Evolutionary conservation across 2,329 filamentous ascomycete genomes (phyloP), one percentile per base, ranked within the genome.

Genomic region (Penicillium fuscoglaucum): DNA sequence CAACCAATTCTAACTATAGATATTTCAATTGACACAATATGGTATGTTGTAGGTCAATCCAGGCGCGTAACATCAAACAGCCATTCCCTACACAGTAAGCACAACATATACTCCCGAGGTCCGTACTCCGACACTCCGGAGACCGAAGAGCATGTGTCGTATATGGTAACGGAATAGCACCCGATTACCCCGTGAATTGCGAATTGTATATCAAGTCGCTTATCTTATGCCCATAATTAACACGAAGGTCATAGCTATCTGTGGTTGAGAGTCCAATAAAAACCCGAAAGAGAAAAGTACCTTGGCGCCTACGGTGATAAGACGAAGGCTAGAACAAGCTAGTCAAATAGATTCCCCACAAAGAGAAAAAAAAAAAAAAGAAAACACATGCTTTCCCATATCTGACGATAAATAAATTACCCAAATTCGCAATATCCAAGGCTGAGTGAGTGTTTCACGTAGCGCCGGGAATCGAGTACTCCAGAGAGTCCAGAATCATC

Each of bases 381-480:
- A n/a, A n/a, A 28, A 12, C 24, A n/a, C 4, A n/a, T 26, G 7
- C 6, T 15, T 43, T 44, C 13, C 15, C 21, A 44, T 26, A 49
- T 13, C 21, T 24, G 17, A n/a, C 15, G 3, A 52, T 41, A 26
- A 9, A 52, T 41, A 33, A 21, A 19, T 45, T 48, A 46, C 26
- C 1, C 8, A 33, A 13, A 33, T 33, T 17, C 21, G 17, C 24
- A 44, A 26, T 26, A n/a, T 26, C 15, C 15, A 26, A 26, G 15
- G 39, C 19, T 41, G 21, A 31, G 29, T 33, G 31, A 24, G 40
- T 24, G 41, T 56, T 56, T 56, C 54, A 52, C 39, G 39, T 56
- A 56, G 54, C 54, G 54, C 54, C 24, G 15, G 41, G 24, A 15
- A 7, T 15, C 33, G 40, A 41, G 19, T 44, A 26, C 21, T 44